Conservation (phyloP, 306 rosid genomes). For the Betula pendula region DNA sequence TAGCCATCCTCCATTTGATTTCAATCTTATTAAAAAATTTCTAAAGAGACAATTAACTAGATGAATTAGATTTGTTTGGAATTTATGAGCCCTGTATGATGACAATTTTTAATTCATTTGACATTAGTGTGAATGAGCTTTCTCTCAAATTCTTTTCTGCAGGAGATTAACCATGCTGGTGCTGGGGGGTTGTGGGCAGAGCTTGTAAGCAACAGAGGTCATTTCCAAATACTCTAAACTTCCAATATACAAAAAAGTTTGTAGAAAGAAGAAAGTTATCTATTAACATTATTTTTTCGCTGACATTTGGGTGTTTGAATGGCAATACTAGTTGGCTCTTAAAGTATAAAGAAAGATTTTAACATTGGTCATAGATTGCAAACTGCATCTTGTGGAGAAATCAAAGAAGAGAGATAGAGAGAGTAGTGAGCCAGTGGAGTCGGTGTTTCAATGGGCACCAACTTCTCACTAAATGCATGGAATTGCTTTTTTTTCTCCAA, state of each 20-base stretch:
- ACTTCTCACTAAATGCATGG: neutral
- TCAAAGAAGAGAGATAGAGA: neutral
- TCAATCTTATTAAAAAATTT: neutral
- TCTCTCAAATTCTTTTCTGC: slow-evolving; percentile 16
- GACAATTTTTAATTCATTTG: neutral
- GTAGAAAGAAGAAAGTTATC: neutral
- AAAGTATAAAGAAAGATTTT: neutral
- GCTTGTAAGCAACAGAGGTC: slow-evolving; percentile 71
- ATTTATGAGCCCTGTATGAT: neutral
- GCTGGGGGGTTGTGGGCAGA: slow-evolving; percentile 87
- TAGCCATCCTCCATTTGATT: neutral
- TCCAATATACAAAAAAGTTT: neutral
- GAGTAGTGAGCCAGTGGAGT: neutral
- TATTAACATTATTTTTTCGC: neutral
- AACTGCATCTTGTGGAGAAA: neutral
- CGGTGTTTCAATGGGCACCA: neutral
- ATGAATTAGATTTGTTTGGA: neutral
- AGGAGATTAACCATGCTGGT: slow-evolving; percentile 91
- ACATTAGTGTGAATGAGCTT: neutral
- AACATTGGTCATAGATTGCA: neutral
- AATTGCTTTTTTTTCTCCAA: neutral
- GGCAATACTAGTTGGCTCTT: neutral
- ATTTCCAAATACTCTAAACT: slow-evolving; percentile 12
- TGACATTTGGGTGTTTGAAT: neutral
- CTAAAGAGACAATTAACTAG: neutral